Base-by-base conservation (phyloP, 2,329 filamentous ascomycete genomes). In the Phoma herbarum region DNA sequence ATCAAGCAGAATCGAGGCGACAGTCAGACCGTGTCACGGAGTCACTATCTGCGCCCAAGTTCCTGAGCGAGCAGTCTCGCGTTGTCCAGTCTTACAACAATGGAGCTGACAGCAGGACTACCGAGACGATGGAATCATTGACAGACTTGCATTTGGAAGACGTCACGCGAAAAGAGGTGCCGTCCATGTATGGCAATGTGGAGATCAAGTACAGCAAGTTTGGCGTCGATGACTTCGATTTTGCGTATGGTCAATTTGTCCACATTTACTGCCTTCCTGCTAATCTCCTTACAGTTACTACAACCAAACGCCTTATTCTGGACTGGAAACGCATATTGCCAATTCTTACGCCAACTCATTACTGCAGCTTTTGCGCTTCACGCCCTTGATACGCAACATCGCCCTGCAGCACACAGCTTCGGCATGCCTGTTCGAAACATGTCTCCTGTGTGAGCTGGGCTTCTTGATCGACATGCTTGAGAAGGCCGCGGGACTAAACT, bases 151-250 rank as follows among this genome's bases (percentile, higher is more conserved):
- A 90, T 53, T 81, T 94, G 3, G 89, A 91, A 61, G 84, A 83
- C 39, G 89, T 90, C 63, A 86, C 90, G 55, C 90, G 92, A 63
- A 87, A 90, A 39, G 93, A 97, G 56, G 90, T 95, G 4, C 90
- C 94, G 22, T 86, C 91, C 9, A 92, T 95, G 81, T 99, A 99
- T 76, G 89, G 91, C 64, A 93, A 93, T 69, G 91, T 97, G 11
- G 94, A 98, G 76, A 99, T 99, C 80, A 97, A 97, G 75, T 99
- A 98, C 81, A 97, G 94, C 83, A 96, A 93, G 74, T 99, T 97
- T 77, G 95, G 95, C 20, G 93, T 99, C n/a, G 94, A 98, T 71
- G 96, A 99, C 77, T 99, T 99, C 75, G 95, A 99, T 77, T 99
- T 99, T 78, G 90, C 90, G 88, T 92, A 80, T 70, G 87, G 33